Evolutionary conservation across 2,329 filamentous ascomycete species (phyloP).

Genomic region (Parastagonospora nodorum): DNA sequence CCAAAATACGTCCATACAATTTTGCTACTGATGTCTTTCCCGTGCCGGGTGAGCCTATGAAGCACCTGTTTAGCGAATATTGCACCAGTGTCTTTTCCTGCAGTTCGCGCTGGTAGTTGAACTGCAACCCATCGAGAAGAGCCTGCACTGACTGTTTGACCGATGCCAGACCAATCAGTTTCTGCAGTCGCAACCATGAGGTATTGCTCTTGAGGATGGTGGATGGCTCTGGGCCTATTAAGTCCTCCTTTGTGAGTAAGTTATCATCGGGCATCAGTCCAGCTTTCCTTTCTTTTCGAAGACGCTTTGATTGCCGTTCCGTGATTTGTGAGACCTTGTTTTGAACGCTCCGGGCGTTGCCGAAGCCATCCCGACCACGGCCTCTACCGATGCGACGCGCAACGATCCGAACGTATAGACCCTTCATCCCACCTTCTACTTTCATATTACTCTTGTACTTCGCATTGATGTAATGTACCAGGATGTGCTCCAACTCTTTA

Average conservation of each 20-base stretch:
- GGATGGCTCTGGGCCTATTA: conserved; percentile 72
- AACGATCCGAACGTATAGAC: conserved; percentile 68
- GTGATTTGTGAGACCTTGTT: conserved; percentile 63
- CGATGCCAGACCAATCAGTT: conserved; percentile 61
- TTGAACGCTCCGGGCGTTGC: conserved; percentile 72
- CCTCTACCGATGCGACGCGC: conserved; percentile 65
- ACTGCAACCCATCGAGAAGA: conserved; percentile 64
- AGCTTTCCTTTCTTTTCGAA: conserved; percentile 55
- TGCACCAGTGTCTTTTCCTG: conserved; percentile 63
- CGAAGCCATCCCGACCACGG: conserved; percentile 70
- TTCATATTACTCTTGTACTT: conserved; percentile 63
- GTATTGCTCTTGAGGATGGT: conserved; percentile 56
- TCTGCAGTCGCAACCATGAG: conserved; percentile 64
- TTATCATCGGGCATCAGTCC: conserved; percentile 60
- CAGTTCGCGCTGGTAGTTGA: conserved; percentile 71
- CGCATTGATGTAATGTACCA: conserved; percentile 59
- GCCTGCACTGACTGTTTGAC: conserved; percentile 67
- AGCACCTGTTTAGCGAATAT: conserved; percentile 70
- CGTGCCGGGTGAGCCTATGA: conserved; percentile 74
- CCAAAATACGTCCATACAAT: conserved; percentile 71
- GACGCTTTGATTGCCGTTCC: conserved; percentile 63
- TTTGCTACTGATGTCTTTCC: conserved; percentile 79
- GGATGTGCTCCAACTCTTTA: conserved; percentile 65
- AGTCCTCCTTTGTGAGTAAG: conserved; percentile 66
- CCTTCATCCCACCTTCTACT: conserved; percentile 62